Conservation (phyloP, 345 rosid genomes). For the Ailanthus altissimus region DNA sequence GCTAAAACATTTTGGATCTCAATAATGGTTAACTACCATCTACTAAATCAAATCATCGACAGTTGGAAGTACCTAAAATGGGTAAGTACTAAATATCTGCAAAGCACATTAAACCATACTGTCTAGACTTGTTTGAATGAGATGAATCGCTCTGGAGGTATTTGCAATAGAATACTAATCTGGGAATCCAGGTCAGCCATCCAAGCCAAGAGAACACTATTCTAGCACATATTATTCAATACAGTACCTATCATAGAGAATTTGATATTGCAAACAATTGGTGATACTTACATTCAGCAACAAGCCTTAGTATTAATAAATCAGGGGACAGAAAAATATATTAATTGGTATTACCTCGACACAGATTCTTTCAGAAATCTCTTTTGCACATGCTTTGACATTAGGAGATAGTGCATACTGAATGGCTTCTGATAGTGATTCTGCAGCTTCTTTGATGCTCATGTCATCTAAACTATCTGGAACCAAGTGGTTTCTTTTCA, state of each 20-base stretch:
- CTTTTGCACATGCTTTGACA: conserved; percentile 50
- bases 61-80: too few species aligned
- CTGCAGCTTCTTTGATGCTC: conserved; percentile 48
- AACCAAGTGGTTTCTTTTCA: conserved; percentile 55
- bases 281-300: background rate
- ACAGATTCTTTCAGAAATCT: conserved; percentile 57
- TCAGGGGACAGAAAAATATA: background rate
- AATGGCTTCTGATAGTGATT: conserved; percentile 54
- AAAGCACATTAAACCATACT: too few species aligned
- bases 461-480: conserved; percentile 44
- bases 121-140: background rate
- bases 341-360: conserved; percentile 52
- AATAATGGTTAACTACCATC: too few species aligned
- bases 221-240: background rate
- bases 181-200: background rate
- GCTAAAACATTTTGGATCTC: too few species aligned
- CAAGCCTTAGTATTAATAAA: background rate
- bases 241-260: background rate
- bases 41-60: too few species aligned
- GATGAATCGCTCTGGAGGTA: background rate
- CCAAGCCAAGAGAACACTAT: background rate
- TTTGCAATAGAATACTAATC: background rate
- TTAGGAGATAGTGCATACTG: conserved; percentile 52
- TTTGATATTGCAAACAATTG: background rate
- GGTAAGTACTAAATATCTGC: too few species aligned